Base-by-base conservation (phyloP, 2,329 filamentous ascomycete species). In the Monosporascus sp. region DNA sequence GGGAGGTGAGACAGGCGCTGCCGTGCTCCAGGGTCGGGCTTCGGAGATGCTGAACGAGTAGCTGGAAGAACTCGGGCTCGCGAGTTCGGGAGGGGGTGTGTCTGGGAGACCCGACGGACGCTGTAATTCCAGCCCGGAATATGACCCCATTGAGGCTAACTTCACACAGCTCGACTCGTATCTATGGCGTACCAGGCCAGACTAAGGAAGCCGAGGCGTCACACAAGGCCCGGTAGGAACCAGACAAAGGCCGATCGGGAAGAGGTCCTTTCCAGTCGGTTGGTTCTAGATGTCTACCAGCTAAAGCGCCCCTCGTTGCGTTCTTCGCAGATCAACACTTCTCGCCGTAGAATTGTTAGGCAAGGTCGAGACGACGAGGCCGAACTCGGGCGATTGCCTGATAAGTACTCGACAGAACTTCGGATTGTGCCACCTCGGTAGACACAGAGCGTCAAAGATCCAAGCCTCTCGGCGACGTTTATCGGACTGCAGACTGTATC, bases 121-220 rank as follows among this genome's bases (percentile, higher is more conserved):
- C 66, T 74, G 74, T 67, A 76, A 70, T 65, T 81, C 77, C 70
- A 76, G 63, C 61, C 67, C 71, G 66, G 76, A 69, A 74, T 77
- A 66, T 72, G 78, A 74, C 72, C 78, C 79, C 80, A 82, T 83
- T 78, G 78, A 74, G 68, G 24, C 43, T 11, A 15, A 31, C 25
- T 46, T 46, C 25, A 46, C 24, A 17, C 43, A 24, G 51, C 45
- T 46, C 20, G 24, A 24, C 43, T 44, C 5, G 20, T 24, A 25
- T 46, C 43, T 46, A 15, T n/a, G 20, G 22, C 17, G 43, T 25
- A 46, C 43, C 11, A 46, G 43, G 24, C 20, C 43, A 46, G 24
- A n/a, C 43, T 31, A 46, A 27, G 24, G 24, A 9, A 25, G 43
- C 3, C 25, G 43, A 46, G 43, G 15, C 17, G 43, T 46, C 31